These are phyloP conservation scores for Taiozyma sp. DNA, from an alignment of 1,139 yeast genomes.

Conservation along the genomic window DNA sequence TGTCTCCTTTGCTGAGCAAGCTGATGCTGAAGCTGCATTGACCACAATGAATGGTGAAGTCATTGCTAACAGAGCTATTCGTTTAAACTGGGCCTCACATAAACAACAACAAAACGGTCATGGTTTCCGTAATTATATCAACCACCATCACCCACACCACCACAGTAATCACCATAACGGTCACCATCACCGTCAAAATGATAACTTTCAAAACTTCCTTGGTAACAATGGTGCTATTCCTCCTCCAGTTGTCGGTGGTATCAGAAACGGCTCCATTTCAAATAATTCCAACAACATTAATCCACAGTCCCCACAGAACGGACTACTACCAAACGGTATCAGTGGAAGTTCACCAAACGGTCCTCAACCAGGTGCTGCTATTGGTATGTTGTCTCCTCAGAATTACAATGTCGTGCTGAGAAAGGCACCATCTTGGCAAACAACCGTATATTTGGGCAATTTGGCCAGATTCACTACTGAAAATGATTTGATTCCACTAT, in stretches of 20 bases:
- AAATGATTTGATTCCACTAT: constrained; percentile 67
- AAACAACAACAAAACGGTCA: constrained; percentile 37
- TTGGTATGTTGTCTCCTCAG: constrained; percentile 41
- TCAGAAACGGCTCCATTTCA: constrained; percentile 3
- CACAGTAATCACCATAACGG: constrained; percentile 7
- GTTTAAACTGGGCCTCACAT: constrained; percentile 90
- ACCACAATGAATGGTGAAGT: constrained; percentile 70
- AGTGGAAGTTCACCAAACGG: neutral
- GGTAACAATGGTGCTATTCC: neutral
- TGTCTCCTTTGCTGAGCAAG: constrained; percentile 65
- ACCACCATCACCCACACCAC: constrained; percentile 5
- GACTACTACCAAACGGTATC: neutral
- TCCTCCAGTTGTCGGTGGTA: neutral
- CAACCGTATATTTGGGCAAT: constrained; percentile 88
- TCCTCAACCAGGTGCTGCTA: constrained; percentile 4
- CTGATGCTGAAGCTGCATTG: constrained; percentile 74
- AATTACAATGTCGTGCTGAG: constrained; percentile 66
- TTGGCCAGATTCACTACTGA: constrained; percentile 74
- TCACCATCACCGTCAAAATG: constrained; percentile 3
- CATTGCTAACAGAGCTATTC: constrained; percentile 69
- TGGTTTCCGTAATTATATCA: constrained; percentile 7
- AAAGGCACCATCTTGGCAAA: constrained; percentile 79
- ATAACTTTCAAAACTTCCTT: constrained; percentile 2
- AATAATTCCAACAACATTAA: neutral
- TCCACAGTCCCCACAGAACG: constrained; percentile 1